Evolutionary conservation across 768 basidiomycete species (phyloP), one percentile per base, ranked within the genome.

Genomic region (Naganishia vaughanmartiniae): DNA sequence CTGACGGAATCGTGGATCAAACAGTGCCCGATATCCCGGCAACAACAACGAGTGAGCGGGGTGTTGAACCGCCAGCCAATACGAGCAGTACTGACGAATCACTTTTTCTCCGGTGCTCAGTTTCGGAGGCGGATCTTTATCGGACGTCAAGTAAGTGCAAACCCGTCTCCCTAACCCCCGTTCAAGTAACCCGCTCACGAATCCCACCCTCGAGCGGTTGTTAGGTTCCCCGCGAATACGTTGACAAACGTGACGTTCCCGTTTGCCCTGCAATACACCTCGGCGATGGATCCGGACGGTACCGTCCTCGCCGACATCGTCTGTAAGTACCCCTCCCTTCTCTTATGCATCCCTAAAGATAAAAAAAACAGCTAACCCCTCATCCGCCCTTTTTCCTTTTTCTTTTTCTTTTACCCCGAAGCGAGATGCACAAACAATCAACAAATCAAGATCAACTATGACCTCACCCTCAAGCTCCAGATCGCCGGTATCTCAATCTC

Each of bases 391-490:
- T 12, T 51, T 26, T 28, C 14, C 0, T 24, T 33, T 33, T 14
- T 17, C 33, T 55, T 34, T 57, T 51, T 60, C 34, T 0, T 0
- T 67, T n/a, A n/a, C n/a, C 42, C 15, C 2, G 10, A 42, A 81
- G 79, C 56, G 34, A 79, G 79, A 77, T 81, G 80, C 70, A 74
- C 76, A 46, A 73, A 74, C 42, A 51, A 19, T 2, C 54, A 73
- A 1, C 53, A 80, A 42, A 80, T 81, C 71, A 81, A 78, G 24
- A 73, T 81, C 56, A 74, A 81, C 51, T 81, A 81, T 48, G 74
- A 76, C n/a, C 67, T 81, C 15, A 69, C 75, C n/a, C 72, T 81
- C 24, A 75, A 77, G 58, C 73, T 81, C 26, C 73, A 76, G 72
- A 73, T 80, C 30, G 70, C 79, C 19, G 77, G 78, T 26, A 54